A percentile compares a stretch with the other conserved stretches of the same genome.
phyloP scores from a whole-genome alignment of 805 yeast genomes.

The Kuraishia ogatae region DNA sequence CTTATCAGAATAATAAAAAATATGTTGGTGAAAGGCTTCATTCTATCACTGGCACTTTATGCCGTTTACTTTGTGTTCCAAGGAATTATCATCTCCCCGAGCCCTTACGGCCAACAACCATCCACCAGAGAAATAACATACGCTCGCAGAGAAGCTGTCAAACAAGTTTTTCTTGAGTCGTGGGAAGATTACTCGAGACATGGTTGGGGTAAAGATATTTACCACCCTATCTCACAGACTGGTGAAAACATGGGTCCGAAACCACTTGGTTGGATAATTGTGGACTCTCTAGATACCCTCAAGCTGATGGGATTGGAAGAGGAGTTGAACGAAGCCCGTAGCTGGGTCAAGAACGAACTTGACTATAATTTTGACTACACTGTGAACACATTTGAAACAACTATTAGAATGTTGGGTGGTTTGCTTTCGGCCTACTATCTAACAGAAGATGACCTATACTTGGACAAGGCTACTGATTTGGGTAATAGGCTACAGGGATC shows the following conservation, averaged over 20 bases:
- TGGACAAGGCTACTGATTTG: conserved; percentile 71
- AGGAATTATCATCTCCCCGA: conserved; percentile 5
- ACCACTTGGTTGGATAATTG: conserved; percentile 91
- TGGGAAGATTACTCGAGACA: conserved; percentile 70
- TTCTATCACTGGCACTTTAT: conserved; percentile 32
- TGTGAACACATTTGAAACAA: conserved; percentile 87
- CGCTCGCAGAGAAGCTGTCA: conserved; percentile 41
- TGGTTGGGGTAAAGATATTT: conserved; percentile 84
- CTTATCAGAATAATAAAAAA: conserved; percentile 10
- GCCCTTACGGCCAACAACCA: conserved; percentile 4
- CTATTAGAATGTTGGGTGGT: conserved; percentile 91
- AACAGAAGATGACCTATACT: conserved; percentile 57
- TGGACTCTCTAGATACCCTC: conserved; percentile 80
- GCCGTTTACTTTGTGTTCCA: conserved; percentile 23
- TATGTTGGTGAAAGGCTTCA: conserved; percentile 36
- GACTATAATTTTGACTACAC: conserved; percentile 63
- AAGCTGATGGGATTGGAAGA: conserved; percentile 63
- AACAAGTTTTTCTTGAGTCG: conserved; percentile 58
- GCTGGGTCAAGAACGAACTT: conserved; percentile 69
- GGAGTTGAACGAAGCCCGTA: conserved; percentile 53
- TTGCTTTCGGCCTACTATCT: conserved; percentile 74
- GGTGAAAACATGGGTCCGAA: conserved; percentile 70
- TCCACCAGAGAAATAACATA: conserved; percentile 28
- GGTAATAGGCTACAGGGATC: conserved; percentile 70
- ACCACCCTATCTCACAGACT: conserved; percentile 52